Evolutionary conservation across 805 yeast genomes (phyloP), one percentile per base, ranked within the genome.

Genomic region (Saccharomycopsis synnaedendra): DNA sequence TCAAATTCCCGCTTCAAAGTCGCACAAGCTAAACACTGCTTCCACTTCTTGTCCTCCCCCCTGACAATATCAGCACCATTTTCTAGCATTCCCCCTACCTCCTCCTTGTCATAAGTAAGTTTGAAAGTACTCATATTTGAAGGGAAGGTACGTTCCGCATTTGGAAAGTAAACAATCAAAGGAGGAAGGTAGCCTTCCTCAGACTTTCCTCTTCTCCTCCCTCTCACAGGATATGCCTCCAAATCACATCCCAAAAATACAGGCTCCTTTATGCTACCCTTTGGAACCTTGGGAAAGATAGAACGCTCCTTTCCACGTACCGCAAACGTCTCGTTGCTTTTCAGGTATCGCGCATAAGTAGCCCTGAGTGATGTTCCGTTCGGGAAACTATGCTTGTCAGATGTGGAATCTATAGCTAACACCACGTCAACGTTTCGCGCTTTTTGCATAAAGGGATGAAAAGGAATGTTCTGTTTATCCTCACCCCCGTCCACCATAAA

Each of bases 221-320:
- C 11, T 42, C 44, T 37, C 31, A 28, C 5, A 35, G 46, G 48
- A 34, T 40, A 50, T 35, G 52, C 48, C 19, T 47, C 32, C n/a
- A 51, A 41, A 58, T 80, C 69, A 64, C 96, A 89, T 4, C 97
- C 96, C 59, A 88, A 83, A 63, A 87, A 86, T 0, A 80, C 67
- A 9, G 96, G 96, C 50, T 65, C 73, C 6, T 75, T 76, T 1
- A 76, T 67, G 8, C 65, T 60, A 9, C 62, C 59, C 53, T 69
- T 76, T 1, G 88, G 89, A 45, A 82, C 81, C 51, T 76, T 69
- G 2, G 88, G 88, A 64, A 78, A 80, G 3, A 70, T 62, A 19
- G 19, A 19, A 19, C 19, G 19, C 19, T 19, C 19, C 19, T 19
- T 19, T 19, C 19, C 19, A 19, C 19, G 19, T 19, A 19, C 19